Percentiles rank a stretch among this genome's conserved stretches.
phyloP scores from a whole-genome alignment of 2,329 filamentous ascomycete genomes.

The Exophiala sideris region DNA sequence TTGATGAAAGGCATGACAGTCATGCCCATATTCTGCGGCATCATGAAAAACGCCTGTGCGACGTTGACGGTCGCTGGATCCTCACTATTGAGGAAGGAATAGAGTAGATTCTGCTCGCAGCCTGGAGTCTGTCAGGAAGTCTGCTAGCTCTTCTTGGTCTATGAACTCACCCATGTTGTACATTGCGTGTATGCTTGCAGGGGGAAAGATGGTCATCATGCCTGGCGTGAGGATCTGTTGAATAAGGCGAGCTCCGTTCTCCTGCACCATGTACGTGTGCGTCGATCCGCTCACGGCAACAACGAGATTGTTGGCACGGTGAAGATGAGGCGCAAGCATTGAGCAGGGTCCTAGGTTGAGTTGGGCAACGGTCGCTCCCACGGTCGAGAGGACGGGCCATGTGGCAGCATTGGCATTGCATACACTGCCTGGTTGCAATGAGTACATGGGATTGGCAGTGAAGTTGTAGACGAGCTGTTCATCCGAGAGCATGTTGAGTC shows the following conservation, averaged over 20 bases:
- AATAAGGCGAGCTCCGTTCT: slow-evolving; percentile 44
- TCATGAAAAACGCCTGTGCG: slow-evolving; percentile 39
- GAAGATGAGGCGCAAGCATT: slow-evolving; percentile 46
- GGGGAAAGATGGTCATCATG: slow-evolving; percentile 46
- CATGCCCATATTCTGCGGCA: slow-evolving; percentile 39
- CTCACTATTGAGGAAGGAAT: slow-evolving; percentile 44
- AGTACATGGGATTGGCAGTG: slow-evolving; percentile 27
- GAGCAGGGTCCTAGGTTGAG: slow-evolving; percentile 45
- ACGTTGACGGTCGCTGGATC: slow-evolving; percentile 47
- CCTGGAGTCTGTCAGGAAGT: slow-evolving; percentile 3
- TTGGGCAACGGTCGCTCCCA: slow-evolving; percentile 43
- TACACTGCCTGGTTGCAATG: slow-evolving; percentile 20
- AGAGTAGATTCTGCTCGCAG: slow-evolving; percentile 44
- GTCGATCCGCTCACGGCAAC: slow-evolving; percentile 43
- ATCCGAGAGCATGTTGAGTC: slow-evolving; percentile 39
- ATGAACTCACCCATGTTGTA: slow-evolving; percentile 39
- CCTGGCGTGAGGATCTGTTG: slow-evolving; percentile 38
- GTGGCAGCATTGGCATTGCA: slow-evolving; percentile 38
- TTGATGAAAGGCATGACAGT: slow-evolving; percentile 39
- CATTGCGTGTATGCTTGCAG: slow-evolving; percentile 46
- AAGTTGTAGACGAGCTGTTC: slow-evolving; percentile 53
- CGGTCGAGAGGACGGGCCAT: slow-evolving; percentile 41
- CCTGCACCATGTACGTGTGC: slow-evolving; percentile 47
- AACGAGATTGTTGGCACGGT: slow-evolving; percentile 45
- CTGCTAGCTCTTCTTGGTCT: too few relatives aligned